These are phyloP conservation scores for Colletotrichum lentis DNA, from an alignment of 2,329 filamentous ascomycete species.

Conservation along the genomic window DNA sequence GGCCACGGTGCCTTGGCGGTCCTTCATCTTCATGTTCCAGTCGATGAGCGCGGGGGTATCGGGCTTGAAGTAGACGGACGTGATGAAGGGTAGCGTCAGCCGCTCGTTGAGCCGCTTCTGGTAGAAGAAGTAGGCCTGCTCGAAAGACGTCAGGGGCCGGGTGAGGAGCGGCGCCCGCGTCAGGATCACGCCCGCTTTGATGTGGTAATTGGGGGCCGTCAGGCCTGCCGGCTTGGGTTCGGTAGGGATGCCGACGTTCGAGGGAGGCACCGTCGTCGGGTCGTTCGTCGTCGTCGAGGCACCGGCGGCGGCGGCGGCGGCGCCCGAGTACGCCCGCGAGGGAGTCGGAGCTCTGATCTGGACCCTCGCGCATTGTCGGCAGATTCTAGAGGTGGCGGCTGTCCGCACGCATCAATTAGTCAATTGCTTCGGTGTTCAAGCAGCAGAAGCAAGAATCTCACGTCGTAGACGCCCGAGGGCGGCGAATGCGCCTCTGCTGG, in stretches of 20 bases:
- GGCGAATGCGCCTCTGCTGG: conserved; percentile 64
- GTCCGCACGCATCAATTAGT: conserved; percentile 12
- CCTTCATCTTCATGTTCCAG: conserved; percentile 85
- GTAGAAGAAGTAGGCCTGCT: conserved; percentile 94
- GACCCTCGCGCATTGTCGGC: conserved; percentile 51
- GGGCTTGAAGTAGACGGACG: conserved; percentile 94
- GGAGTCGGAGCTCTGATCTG: conserved; percentile 43
- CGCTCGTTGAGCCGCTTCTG: conserved; percentile 97
- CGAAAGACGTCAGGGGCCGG: conserved; percentile 83
- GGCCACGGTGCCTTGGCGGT: conserved; percentile 76
- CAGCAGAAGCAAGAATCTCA: conserved; percentile 47
- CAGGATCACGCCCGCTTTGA: conserved; percentile 77
- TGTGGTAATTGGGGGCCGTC: conserved; percentile 51
- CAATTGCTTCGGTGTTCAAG: conserved; percentile 17
- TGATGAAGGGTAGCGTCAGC: conserved; percentile 83
- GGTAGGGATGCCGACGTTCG: conserved; percentile 43
- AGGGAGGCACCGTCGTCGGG: conserved; percentile 39
- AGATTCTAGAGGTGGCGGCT: conserved; percentile 47
- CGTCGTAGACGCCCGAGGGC: conserved; percentile 60
- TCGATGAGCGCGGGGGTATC: conserved; percentile 85
- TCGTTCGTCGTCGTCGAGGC: conserved; percentile 30
- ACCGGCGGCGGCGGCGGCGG: conserved; percentile 40
- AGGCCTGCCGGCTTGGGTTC: conserved; percentile 39
- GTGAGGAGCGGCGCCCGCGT: conserved; percentile 90
- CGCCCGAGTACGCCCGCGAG: conserved; percentile 48